A percentile compares a stretch with the other conserved stretches of the same genome.
phyloP scores from a whole-genome alignment of 257 asterid species.

The Salvia splendens region DNA sequence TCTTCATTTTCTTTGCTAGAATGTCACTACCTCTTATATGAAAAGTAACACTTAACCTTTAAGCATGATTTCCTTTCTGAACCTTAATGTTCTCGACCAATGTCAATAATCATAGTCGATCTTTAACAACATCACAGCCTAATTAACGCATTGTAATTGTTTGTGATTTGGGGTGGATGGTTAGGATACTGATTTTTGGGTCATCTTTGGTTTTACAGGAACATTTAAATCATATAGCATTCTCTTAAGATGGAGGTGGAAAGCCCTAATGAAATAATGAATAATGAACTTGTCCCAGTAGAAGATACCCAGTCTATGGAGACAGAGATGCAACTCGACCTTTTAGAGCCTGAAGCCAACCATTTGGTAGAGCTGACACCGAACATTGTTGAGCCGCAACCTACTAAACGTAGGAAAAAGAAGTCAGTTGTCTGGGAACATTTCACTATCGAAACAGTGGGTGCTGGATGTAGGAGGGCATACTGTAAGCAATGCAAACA shows the following conservation, averaged over 20 bases:
- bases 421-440: slow-evolving; percentile 97
- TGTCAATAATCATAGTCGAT: background rate
- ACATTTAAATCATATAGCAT: background rate
- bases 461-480: slow-evolving; percentile 80
- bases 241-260: slow-evolving; percentile 48
- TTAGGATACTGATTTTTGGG: background rate
- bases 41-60: background rate
- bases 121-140: background rate
- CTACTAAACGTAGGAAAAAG: slow-evolving; percentile 76
- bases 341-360: slow-evolving; percentile 38
- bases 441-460: slow-evolving; percentile 80
- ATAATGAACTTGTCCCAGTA: slow-evolving; percentile 55
- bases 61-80: background rate
- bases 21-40: background rate
- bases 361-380: slow-evolving; percentile 39
- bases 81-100: background rate
- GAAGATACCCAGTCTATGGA: slow-evolving; percentile 56
- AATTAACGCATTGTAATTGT: background rate
- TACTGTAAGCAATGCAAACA: slow-evolving; percentile 97
- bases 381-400: slow-evolving; percentile 11
- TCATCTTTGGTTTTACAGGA: slow-evolving; percentile 28
- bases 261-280: slow-evolving; percentile 34
- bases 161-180: background rate
- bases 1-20: background rate
- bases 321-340: slow-evolving; percentile 51